A percentile compares a stretch with the other conserved stretches of the same genome.
Conservation (phyloP, 345 rosid genomes). For the Odontarrhena argentea region DNA sequence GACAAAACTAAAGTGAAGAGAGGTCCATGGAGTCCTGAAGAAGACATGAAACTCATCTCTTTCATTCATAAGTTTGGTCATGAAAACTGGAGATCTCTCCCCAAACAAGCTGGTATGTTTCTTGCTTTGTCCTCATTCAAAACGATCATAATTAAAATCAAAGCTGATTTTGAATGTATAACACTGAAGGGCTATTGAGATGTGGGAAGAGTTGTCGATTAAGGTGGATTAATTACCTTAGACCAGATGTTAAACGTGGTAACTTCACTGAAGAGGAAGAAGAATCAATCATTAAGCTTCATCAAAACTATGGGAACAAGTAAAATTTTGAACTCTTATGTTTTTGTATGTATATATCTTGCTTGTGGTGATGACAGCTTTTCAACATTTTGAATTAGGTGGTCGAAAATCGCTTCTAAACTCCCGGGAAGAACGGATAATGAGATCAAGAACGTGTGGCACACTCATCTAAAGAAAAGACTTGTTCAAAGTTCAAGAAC, state of each 20-base stretch:
- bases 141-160: slow-evolving; percentile 16
- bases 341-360: background rate
- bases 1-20: slow-evolving; percentile 87
- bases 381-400: slow-evolving; percentile 47
- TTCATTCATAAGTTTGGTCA: slow-evolving; percentile 71
- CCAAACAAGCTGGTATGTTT: slow-evolving; percentile 60
- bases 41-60: slow-evolving; percentile 79
- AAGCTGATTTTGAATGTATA: slow-evolving; percentile 16
- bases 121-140: slow-evolving; percentile 18
- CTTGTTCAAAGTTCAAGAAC: slow-evolving; percentile 23
- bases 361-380: background rate
- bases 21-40: slow-evolving; percentile 97
- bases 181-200: slow-evolving; percentile 59
- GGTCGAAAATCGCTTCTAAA: slow-evolving; percentile 87
- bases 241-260: slow-evolving; percentile 90
- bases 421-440: slow-evolving; percentile 90
- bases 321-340: slow-evolving; percentile 25
- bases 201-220: slow-evolving; percentile 96
- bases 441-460: slow-evolving; percentile 93
- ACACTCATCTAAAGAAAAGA: slow-evolving; percentile 80
- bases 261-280: slow-evolving; percentile 79
- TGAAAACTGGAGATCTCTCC: slow-evolving; percentile 74
- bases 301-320: slow-evolving; percentile 75
- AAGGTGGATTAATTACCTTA: slow-evolving; percentile 86
- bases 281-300: slow-evolving; percentile 61